Evolutionary conservation across 2,329 filamentous ascomycete genomes (phyloP).

Genomic region (Zalaria obscura): DNA sequence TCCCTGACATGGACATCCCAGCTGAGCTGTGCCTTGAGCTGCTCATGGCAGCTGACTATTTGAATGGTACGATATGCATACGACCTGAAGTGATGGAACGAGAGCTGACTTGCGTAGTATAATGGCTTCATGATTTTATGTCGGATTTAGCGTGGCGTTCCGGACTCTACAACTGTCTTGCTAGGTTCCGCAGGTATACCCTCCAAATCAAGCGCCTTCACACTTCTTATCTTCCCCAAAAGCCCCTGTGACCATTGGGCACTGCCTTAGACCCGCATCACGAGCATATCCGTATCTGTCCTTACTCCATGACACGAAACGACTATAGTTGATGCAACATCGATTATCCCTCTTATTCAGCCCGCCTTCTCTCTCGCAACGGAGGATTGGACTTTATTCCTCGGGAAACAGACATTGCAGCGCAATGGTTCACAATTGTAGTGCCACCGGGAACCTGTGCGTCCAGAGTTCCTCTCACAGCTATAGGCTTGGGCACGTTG

Average conservation of each 20-base stretch:
- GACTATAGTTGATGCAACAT: slow-evolving; percentile 11
- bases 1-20: slow-evolving; percentile 69
- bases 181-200: no score
- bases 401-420: slow-evolving; percentile 1
- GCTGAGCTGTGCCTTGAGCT: slow-evolving; percentile 66
- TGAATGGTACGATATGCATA: slow-evolving; percentile 39
- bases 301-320: slow-evolving; percentile 8
- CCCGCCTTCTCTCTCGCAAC: background rate
- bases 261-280: slow-evolving; percentile 2
- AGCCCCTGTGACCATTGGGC: background rate
- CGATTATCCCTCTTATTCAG: slow-evolving; percentile 4
- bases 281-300: slow-evolving; percentile 10
- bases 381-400: slow-evolving; percentile 1
- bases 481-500: no score
- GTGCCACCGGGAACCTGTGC: no score
- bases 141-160: no score
- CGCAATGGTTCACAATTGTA: no score
- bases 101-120: background rate
- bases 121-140: slow-evolving; percentile 1
- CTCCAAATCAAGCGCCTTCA: background rate
- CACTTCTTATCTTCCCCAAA: background rate
- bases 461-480: no score
- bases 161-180: no score
- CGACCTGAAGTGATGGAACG: background rate
- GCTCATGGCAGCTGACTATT: slow-evolving; percentile 62